These are phyloP conservation scores for Bacidia rubella DNA, from an alignment of 495 filamentous ascomycete genomes.

Conservation along the genomic window DNA sequence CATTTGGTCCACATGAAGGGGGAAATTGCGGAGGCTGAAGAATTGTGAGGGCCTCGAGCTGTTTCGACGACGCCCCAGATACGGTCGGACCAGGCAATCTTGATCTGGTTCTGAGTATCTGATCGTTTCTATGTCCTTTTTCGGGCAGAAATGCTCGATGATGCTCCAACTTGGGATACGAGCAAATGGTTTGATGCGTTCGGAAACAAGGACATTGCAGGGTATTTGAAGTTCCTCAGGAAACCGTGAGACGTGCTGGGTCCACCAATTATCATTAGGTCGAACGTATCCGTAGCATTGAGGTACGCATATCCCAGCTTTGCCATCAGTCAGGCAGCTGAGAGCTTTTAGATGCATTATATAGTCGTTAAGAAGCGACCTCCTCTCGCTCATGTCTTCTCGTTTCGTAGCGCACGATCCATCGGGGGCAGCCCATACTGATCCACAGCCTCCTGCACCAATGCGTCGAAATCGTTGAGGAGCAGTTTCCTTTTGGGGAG, in stretches of 20 bases:
- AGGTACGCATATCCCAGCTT: slow-evolving; percentile 4
- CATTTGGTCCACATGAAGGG: slow-evolving; percentile 36
- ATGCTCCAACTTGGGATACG: slow-evolving; percentile 18
- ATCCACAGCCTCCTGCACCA: slow-evolving; percentile 11
- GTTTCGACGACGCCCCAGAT: slow-evolving; percentile 27
- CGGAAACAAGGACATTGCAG: slow-evolving; percentile 27
- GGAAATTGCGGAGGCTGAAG: slow-evolving; percentile 34
- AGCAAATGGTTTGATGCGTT: slow-evolving; percentile 30
- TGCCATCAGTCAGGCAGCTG: background rate
- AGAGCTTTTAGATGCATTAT: slow-evolving; percentile 22
- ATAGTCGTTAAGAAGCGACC: slow-evolving; percentile 27
- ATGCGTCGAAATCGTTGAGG: slow-evolving; percentile 14
- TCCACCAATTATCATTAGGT: slow-evolving; percentile 24
- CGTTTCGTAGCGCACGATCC: slow-evolving; percentile 14
- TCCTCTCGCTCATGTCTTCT: slow-evolving; percentile 24
- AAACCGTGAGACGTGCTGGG: slow-evolving; percentile 18
- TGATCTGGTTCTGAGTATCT: slow-evolving; percentile 22
- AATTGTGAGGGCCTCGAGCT: slow-evolving; percentile 8
- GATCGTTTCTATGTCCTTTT: slow-evolving; percentile 15
- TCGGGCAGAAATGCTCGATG: slow-evolving; percentile 25
- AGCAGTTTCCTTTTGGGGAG: no score
- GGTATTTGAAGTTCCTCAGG: slow-evolving; percentile 20
- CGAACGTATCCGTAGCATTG: slow-evolving; percentile 11
- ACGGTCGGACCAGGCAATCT: slow-evolving; percentile 34
- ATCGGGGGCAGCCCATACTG: slow-evolving; percentile 8